Base-by-base conservation (phyloP, 2,329 filamentous ascomycete species). In the Tolypocladium capitatum region DNA sequence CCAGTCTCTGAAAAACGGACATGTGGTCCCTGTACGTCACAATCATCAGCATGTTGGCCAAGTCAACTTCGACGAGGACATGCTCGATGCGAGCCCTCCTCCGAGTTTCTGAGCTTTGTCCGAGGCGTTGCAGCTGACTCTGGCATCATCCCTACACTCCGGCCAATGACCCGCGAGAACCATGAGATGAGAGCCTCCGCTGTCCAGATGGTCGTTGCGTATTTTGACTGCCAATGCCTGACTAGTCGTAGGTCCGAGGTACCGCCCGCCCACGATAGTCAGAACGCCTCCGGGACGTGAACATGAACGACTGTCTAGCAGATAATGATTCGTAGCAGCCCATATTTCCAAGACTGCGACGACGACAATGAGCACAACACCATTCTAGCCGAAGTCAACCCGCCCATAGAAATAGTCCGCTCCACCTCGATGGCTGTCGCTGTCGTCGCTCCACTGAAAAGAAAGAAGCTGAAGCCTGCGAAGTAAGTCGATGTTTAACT, bases 181-280 rank as follows among this genome's bases (percentile, higher is more conserved):
- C 58, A 58, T 2, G 24, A 38, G 4, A 35, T 38, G 16, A 51
- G 58, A 32, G 58, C 58, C 4, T 59, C 58, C 8, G 58, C 56
- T 5, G 58, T 53, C 14, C 52, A 61, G 21, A 59, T 61, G 54
- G 55, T 61, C 27, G 16, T 45, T 5, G 2, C n/a, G 6, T n/a
- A 35, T 21, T 45, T 45, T 27, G 27, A 16, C 2, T 21, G 45
- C 6, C 2, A 16, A 10, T 27, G 35, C 1, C 31, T 46, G 20
- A 45, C 43, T 3, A 45, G 31, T 27, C 27, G 27, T 27, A 4
- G 27, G 27, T 27, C 27, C 6, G 27, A 27, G 4, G 27, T 27
- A 27, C n/a, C n/a, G n/a, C n/a, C n/a, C n/a, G n/a, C n/a, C n/a
- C n/a, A n/a, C n/a, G n/a, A n/a, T n/a, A n/a, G n/a, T n/a, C n/a